A percentile compares a stretch with the other conserved stretches of the same genome.
phyloP scores from a whole-genome alignment of 2,329 filamentous ascomycete genomes.

The Sporothrix variecibatus region DNA sequence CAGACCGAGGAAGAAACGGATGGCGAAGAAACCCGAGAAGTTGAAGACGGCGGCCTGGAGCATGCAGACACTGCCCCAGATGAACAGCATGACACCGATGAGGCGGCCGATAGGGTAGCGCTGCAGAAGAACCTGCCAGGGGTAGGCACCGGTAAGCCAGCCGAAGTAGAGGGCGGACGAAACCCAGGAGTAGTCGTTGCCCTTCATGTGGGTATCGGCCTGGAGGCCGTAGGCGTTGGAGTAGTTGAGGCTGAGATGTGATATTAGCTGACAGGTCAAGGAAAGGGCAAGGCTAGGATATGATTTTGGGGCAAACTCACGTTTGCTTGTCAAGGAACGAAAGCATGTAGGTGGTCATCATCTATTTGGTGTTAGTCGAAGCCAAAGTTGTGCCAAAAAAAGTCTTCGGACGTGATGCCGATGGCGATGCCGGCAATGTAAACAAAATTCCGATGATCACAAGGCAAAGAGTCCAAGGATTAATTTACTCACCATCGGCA shows the following conservation, averaged over 20 bases:
- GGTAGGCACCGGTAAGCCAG: constrained; percentile 45
- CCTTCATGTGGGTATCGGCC: constrained; percentile 43
- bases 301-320: no score
- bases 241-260: constrained; percentile 37
- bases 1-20: constrained; percentile 44
- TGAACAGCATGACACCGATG: constrained; percentile 48
- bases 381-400: not conserved
- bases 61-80: constrained; percentile 38
- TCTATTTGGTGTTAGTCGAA: constrained; percentile 31
- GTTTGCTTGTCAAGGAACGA: constrained; percentile 40
- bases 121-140: constrained; percentile 45
- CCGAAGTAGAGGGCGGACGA: constrained; percentile 48
- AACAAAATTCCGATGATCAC: not conserved
- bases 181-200: constrained; percentile 48
- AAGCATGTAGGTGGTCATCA: constrained; percentile 41
- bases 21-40: constrained; percentile 41
- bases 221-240: constrained; percentile 47
- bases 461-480: not conserved
- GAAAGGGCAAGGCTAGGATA: no score
- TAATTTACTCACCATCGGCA: constrained; percentile 39
- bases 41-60: constrained; percentile 39
- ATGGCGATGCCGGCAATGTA: not conserved
- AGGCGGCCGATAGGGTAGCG: constrained; percentile 46
- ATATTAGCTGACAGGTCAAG: not conserved
- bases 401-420: not conserved